These are phyloP conservation scores for Lachnellula arida DNA, from an alignment of 2,329 filamentous ascomycete genomes.

Conservation along the genomic window DNA sequence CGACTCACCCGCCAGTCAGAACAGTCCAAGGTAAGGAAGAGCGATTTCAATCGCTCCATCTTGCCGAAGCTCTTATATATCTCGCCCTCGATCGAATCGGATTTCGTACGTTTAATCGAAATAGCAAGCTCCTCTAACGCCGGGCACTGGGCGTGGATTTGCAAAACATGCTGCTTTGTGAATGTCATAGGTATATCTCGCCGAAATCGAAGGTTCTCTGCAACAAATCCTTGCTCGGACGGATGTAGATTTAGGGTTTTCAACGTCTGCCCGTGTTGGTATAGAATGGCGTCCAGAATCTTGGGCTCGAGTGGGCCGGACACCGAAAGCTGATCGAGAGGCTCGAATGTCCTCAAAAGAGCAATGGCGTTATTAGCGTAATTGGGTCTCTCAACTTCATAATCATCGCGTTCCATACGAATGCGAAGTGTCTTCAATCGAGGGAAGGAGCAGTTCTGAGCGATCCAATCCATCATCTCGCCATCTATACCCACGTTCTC, in stretches of 20 bases:
- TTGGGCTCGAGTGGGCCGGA: conserved; percentile 6
- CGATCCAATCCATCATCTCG: conserved; percentile 9
- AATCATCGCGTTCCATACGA: conserved; percentile 3
- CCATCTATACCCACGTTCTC: neutral
- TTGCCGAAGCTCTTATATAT: conserved; percentile 8
- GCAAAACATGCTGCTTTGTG: conserved; percentile 6
- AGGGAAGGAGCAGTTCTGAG: conserved; percentile 9
- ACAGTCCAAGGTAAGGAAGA: conserved; percentile 14
- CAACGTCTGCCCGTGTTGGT: conserved; percentile 7
- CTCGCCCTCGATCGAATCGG: conserved; percentile 2
- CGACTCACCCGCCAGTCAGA: conserved; percentile 8
- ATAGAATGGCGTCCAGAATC: conserved; percentile 10
- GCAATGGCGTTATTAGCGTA: conserved; percentile 4
- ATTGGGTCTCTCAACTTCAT: neutral
- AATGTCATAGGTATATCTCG: conserved; percentile 8
- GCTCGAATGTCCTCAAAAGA: conserved; percentile 5
- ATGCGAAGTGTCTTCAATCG: conserved; percentile 7
- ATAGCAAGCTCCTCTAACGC: conserved; percentile 6
- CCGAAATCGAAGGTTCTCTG: neutral
- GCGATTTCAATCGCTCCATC: conserved; percentile 6
- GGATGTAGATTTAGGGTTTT: conserved; percentile 7
- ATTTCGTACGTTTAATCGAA: conserved; percentile 10
- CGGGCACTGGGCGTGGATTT: conserved; percentile 10
- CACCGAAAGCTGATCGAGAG: conserved; percentile 9
- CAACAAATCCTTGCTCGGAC: neutral